Percentiles rank a stretch among this genome's conserved stretches.
Conservation (phyloP, 1,284 basidiomycete species). For the Ceratobasidium sp. region DNA sequence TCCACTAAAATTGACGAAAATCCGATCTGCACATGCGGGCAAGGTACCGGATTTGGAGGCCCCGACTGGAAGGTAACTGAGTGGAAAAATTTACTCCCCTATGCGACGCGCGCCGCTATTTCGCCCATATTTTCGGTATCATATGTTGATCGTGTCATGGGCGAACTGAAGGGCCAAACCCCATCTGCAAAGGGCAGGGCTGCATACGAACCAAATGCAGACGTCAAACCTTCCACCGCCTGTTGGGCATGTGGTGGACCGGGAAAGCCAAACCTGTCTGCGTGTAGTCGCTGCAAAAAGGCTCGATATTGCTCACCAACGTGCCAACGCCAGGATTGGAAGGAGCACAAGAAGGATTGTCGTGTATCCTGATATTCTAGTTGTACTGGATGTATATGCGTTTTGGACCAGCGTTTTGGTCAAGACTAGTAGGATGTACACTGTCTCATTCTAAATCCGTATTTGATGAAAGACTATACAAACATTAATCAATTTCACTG, state of each 20-base stretch:
- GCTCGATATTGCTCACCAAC: slow-evolving; percentile 7
- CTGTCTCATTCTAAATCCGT: no score
- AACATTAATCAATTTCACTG: no score
- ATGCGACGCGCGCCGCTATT: slow-evolving; percentile 19
- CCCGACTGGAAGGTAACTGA: slow-evolving; percentile 2
- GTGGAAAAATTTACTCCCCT: slow-evolving; percentile 10
- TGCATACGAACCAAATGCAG: not conserved
- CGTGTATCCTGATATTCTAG: no score
- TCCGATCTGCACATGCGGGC: slow-evolving; percentile 23
- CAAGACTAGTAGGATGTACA: not conserved
- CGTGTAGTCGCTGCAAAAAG: slow-evolving; percentile 22
- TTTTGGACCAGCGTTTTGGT: not conserved
- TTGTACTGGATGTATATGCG: no score
- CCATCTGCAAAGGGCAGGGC: no score
- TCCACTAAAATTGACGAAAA: not conserved
- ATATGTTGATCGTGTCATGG: not conserved
- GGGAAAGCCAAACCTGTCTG: not conserved
- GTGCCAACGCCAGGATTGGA: slow-evolving; percentile 17
- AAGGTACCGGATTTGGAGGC: slow-evolving; percentile 6
- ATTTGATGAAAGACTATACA: no score
- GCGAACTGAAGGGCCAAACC: not conserved
- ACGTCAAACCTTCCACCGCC: not conserved
- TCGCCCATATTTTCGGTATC: slow-evolving; percentile 1
- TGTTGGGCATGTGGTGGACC: slow-evolving; percentile 15
- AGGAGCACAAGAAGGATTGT: slow-evolving; percentile 5